Percentiles rank a stretch among this genome's conserved stretches.
Evolutionary conservation across 192 early-diverging fungal genomes (phyloP).

Genomic region (Glomus cerebriforme): DNA sequence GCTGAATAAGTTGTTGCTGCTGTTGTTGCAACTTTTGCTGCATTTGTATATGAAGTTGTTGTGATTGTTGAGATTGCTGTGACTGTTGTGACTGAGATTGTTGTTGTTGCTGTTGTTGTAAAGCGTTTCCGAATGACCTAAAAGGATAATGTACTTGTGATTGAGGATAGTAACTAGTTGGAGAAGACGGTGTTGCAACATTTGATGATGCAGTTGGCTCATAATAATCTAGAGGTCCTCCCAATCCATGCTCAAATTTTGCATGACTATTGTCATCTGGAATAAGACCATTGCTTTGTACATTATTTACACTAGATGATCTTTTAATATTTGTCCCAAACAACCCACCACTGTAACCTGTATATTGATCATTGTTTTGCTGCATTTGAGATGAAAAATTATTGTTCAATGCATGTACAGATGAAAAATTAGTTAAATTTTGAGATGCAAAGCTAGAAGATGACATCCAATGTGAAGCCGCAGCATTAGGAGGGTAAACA

Average conservation of each 20-base stretch:
- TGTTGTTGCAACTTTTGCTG: neutral
- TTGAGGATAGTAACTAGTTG: conserved; percentile 19
- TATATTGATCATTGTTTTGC: conserved; percentile 29
- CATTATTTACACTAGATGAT: conserved; percentile 16
- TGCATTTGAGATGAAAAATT: conserved; percentile 30
- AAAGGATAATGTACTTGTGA: conserved; percentile 28
- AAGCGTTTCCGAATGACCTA: conserved; percentile 26
- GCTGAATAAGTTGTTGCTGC: conserved; percentile 9
- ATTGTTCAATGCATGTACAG: conserved; percentile 26
- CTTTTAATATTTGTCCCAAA: conserved; percentile 32
- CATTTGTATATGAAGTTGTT: conserved; percentile 3
- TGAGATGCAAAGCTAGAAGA: conserved; percentile 18
- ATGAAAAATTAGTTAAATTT: neutral
- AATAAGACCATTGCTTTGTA: conserved; percentile 24
- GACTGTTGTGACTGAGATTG: conserved; percentile 5
- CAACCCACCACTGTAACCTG: conserved; percentile 21
- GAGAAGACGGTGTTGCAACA: conserved; percentile 4
- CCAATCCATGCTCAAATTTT: conserved; percentile 31
- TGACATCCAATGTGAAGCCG: conserved; percentile 25
- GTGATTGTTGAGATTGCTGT: conserved; percentile 1
- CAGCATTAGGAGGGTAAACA: conserved; percentile 8
- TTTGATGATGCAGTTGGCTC: neutral
- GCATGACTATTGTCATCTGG: conserved; percentile 27
- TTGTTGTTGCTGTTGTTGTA: conserved; percentile 26
- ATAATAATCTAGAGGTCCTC: conserved; percentile 34